Evolutionary conservation across 495 filamentous ascomycete genomes (phyloP), one percentile per base, ranked within the genome.

Genomic region (Penicillium cataractarum): DNA sequence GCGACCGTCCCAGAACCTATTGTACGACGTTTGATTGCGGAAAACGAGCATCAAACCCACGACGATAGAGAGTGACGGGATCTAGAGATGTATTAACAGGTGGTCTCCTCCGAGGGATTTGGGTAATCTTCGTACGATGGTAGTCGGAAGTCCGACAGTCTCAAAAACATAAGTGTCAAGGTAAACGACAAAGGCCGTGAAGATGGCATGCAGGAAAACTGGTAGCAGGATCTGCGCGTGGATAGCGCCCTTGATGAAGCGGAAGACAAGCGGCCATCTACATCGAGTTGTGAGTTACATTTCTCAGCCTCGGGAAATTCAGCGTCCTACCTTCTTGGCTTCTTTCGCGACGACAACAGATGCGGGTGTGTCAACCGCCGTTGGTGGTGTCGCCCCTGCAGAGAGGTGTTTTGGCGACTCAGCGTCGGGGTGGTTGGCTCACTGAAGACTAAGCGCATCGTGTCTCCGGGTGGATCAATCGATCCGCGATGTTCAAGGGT

Each of bases 41-140:
- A 92, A 92, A 46, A 92, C 90, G 35, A 92, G 88, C 87, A 92
- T 91, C 19, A 92, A 70, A 69, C 90, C 90, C 26, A 92, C 89
- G 54, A 92, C 90, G 62, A 92, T 92, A 22, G 88, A 90, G 2
- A 92, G 74, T n/a, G 84, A 88, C 17, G 90, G 89, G 57, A 92
- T 87, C 84, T 87, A 9, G 32, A 27, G 57, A 6, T 19, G 40
- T 4, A 27, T 31, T 0, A 58, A 52, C 12, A 27, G 19, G 33
- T 3, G 40, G 10, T 8, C 29, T 29, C 3, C 21, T 40, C n/a
- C 2, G 24, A 9, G 21, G 12, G 21, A 19, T 29, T 17, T 40
- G 27, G 32, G 32, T 31, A 6, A 24, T 51, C 1, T 6, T 64
- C 81, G 32, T 74, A 86, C 87, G 62, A 92, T 91, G 64, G 76